These are phyloP conservation scores for Cyathus striatus DNA, from an alignment of 768 basidiomycete genomes.

Conservation along the genomic window DNA sequence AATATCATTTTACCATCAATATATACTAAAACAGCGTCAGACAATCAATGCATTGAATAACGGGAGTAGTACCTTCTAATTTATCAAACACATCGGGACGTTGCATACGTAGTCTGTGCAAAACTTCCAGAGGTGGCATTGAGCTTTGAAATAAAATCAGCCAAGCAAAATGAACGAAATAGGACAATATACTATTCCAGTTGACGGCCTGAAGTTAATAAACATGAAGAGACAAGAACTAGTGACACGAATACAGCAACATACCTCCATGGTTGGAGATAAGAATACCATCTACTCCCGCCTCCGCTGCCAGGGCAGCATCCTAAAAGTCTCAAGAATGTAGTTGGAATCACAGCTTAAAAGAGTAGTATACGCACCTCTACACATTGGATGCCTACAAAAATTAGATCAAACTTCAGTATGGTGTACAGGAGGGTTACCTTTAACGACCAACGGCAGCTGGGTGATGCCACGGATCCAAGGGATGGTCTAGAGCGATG, in stretches of 20 bases:
- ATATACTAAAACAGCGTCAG: conserved; percentile 53
- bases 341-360: conserved; percentile 10
- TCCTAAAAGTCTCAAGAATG: conserved; percentile 43
- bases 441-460: conserved; percentile 73
- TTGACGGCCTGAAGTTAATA: conserved; percentile 53
- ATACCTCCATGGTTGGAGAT: conserved; percentile 89
- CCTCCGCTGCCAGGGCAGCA: conserved; percentile 77
- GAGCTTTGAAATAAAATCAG: conserved; percentile 40
- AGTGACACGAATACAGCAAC: conserved; percentile 10
- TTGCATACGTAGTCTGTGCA: conserved; percentile 66
- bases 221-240: neutral
- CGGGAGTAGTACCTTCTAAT: conserved; percentile 49
- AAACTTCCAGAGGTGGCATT: conserved; percentile 72
- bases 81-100: conserved; percentile 72
- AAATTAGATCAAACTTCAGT: neutral
- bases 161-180: neutral
- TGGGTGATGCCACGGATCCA: conserved; percentile 70
- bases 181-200: conserved; percentile 77
- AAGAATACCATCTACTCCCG: conserved; percentile 84
- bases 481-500: conserved; percentile 53
- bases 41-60: conserved; percentile 6
- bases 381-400: conserved; percentile 66
- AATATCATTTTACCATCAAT: conserved; percentile 60
- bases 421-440: conserved; percentile 31
- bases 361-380: conserved; percentile 35